Base-by-base conservation (phyloP, 2,329 filamentous ascomycete genomes). In the Cytospora chrysosperma region DNA sequence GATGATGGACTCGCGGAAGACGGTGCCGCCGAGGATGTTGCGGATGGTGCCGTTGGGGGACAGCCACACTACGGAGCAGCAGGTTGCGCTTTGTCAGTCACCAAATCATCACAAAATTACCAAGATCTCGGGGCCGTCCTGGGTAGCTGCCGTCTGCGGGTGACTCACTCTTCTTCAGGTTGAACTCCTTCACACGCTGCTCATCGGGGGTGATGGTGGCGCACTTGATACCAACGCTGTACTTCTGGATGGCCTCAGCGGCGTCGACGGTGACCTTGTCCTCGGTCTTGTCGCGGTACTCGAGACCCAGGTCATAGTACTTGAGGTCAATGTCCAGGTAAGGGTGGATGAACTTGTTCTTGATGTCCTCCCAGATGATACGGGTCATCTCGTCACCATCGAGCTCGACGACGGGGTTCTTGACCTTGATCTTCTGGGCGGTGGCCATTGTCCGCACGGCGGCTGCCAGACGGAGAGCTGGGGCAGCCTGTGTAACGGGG, bases 341-440 rank as follows among this genome's bases (percentile, higher is more conserved):
- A 62, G 93, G 93, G 81, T 89, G 85, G 80, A 97, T 97, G 83
- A 97, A 94, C 85, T 96, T 97, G 82, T 98, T 91, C 86, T 97
- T 97, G 86, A 99, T 99, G 78, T 91, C 88, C 83, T 97, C 84
- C 95, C 95, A 99, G 83, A 99, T 99, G 77, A 99, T 93, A 73
- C 95, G 86, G 72, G 95, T 99, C 95, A 98, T 98, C 88, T 93
- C 87, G 72, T 90, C 87, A 74, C 94, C 94, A 77, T 98, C 94
- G 73, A 98, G 87, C 83, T 98, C 95, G 78, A 99, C 95, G 76
- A 99, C 89, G 69, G 95, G 95, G 81, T 97, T 98, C 88, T 96
- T 93, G 83, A 99, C 95, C 87, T 96, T 95, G 86, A 98, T 98
- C 89, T 98, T 99, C 74, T 85, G 82, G 71, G 83, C 77, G 67